A percentile compares a stretch with the other conserved stretches of the same genome.
These are phyloP conservation scores for Rhizopus delemar DNA, from an alignment of 371 early-diverging fungal species.

Conservation along the genomic window DNA sequence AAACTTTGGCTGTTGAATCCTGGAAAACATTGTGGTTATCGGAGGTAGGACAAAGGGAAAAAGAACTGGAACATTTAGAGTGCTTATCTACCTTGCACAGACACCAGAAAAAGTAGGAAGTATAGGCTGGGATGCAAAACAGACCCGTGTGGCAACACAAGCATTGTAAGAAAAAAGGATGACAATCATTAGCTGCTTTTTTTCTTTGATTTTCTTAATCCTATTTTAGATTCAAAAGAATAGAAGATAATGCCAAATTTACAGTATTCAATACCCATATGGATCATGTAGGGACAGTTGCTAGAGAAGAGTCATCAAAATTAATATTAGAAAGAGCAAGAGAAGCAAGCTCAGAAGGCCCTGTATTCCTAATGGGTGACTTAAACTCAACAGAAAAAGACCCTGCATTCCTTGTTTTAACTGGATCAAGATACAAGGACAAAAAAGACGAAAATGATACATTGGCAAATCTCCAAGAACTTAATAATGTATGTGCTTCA, in stretches of 20 bases:
- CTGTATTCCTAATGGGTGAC: slow-evolving; percentile 42
- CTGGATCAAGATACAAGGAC: slow-evolving; percentile 21
- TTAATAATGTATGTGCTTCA: slow-evolving; percentile 29
- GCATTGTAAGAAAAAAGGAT: slow-evolving; percentile 31
- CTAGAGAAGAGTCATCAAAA: slow-evolving; percentile 35
- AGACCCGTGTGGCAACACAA: slow-evolving; percentile 41
- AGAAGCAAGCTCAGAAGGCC: slow-evolving; percentile 8
- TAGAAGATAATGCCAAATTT: slow-evolving; percentile 23
- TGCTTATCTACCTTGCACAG: slow-evolving; percentile 13
- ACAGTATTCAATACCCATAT: slow-evolving; percentile 42
- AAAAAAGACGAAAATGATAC: slow-evolving; percentile 26
- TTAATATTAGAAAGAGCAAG: slow-evolving; percentile 26
- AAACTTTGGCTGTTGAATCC: slow-evolving; percentile 26
- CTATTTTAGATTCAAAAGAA: slow-evolving; percentile 28
- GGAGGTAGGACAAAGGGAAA: slow-evolving; percentile 25
- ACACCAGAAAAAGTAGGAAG: slow-evolving; percentile 40
- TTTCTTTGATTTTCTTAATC: neutral
- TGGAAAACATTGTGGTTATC: slow-evolving; percentile 51
- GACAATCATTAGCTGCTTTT: neutral
- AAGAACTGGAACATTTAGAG: too few species aligned
- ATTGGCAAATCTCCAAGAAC: slow-evolving; percentile 24
- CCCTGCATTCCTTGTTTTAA: slow-evolving; percentile 39
- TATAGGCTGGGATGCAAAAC: slow-evolving; percentile 45
- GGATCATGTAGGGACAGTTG: slow-evolving; percentile 33
- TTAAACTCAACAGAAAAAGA: slow-evolving; percentile 43